Conservation (phyloP, 192 early-diverging fungal genomes). For the Entophlyctis helioformis region DNA sequence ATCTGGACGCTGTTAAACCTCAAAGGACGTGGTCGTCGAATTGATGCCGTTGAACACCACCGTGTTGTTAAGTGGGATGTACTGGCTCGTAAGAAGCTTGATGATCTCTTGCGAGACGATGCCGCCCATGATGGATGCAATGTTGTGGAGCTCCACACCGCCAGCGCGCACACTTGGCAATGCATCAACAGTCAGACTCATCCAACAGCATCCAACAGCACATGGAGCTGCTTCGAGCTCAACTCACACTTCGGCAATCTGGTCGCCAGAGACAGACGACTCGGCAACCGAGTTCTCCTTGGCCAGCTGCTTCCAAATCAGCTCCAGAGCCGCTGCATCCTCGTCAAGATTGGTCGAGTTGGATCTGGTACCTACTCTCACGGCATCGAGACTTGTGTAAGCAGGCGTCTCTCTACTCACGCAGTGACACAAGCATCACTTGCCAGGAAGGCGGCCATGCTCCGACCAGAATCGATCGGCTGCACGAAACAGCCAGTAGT, state of each 20-base stretch:
- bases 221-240: not conserved
- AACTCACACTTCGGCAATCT: constrained; percentile 56
- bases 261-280: constrained; percentile 30
- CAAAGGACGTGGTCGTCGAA: too few relatives aligned
- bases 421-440: too few relatives aligned
- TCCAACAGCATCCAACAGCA: not conserved
- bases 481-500: constrained; percentile 56
- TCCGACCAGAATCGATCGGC: constrained; percentile 48
- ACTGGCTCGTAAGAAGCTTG: constrained; percentile 92
- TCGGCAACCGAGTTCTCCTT: not conserved
- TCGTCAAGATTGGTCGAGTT: not conserved
- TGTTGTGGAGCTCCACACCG: constrained; percentile 64
- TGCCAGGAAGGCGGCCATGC: constrained; percentile 53
- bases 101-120: constrained; percentile 87
- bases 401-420: too few relatives aligned
- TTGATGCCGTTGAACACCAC: constrained; percentile 74
- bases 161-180: constrained; percentile 44
- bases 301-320: not conserved
- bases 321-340: not conserved
- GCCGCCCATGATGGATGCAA: constrained; percentile 78
- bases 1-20: too few relatives aligned
- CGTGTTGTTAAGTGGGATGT: constrained; percentile 82
- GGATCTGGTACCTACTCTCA: too few relatives aligned
- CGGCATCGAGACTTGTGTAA: too few relatives aligned
- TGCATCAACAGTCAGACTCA: not conserved